Evolutionary conservation across 2,329 filamentous ascomycete genomes (phyloP), one percentile per base, ranked within the genome.

Genomic region (Aschersonia sp.): DNA sequence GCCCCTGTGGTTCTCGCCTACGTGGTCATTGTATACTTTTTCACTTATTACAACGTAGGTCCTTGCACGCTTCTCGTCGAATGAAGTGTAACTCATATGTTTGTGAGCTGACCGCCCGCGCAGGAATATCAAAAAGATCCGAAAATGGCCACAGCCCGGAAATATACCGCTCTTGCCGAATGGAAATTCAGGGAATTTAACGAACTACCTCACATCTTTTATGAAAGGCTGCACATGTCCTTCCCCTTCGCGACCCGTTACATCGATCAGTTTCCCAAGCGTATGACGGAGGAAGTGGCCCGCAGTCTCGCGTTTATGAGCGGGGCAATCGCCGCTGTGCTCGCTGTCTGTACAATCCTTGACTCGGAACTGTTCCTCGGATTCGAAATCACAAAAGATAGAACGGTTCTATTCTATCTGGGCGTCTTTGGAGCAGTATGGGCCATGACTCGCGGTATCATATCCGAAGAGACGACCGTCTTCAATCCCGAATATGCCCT

Each of bases 141-240:
- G 1, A 82, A 89, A 52, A 77, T 95, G 40, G 85, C 86, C n/a
- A 84, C 88, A 6, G 63, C 65, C 12, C 81, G 92, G 41, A 83
- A 89, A 54, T 98, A 96, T 61, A 97, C 91, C 0, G 86, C 89
- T 1, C 77, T 95, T 46, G 92, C 92, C 0, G 85, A 95, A 61
- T 98, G 92, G 92, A 97, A 96, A 58, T 96, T 98, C 53, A 83
- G 92, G 45, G 91, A 97, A 62, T 98, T 97, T 73, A 98, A 98
- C 58, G 92, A 98, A 63, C 74, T 98, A 1, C 84, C 84, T 49
- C 92, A 98, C 63, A 74, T 97, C 2, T 98, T 97, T 58, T 78
- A 89, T 51, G 85, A 91, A 53, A 81, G 92, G 28, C 72, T 91
- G 42, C 89, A 94, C 54, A 94, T 97, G 84, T 95, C 92, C 0